Evolutionary conservation across 2,329 filamentous ascomycete genomes (phyloP), one percentile per base, ranked within the genome.

Genomic region (Aspergillus jensenii): DNA sequence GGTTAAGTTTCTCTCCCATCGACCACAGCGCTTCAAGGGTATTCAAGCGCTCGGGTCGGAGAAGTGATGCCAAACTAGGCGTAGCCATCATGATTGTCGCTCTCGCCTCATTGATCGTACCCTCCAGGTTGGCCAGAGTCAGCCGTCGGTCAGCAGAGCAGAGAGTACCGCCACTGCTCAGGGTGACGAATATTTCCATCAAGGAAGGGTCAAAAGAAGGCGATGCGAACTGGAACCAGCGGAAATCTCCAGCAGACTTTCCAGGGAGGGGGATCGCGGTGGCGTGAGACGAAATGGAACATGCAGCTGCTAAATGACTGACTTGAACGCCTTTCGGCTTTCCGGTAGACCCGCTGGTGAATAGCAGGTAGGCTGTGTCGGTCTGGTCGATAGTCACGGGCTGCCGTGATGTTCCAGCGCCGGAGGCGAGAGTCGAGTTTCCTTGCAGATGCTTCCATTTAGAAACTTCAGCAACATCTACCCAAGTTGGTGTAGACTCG

Each of bases 61-160:
- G 57, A 8, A 76, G 60, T 11, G 68, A 65, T 14, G 74, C 75
- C 21, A 77, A 67, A 52, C 74, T 77, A 4, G 74, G 74, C 0
- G 74, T 76, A 12, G 74, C 68, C 63, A 74, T 75, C 65, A 73
- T 75, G 9, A 76, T 67, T 11, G 72, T 74, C 6, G 74, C 75
- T 55, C 58, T 63, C 9, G 63, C 53, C 52, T 71, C 69, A 33
- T 67, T 69, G 9, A 70, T 61, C 3, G 66, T 66, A 15, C 54
- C 63, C 48, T 70, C 64, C 9, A 73, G 51, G 25, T 67, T 66
- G 3, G 68, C 68, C 47, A 75, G 56, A 1, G 65, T 74, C 9
- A 74, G 48, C 6, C 49, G 52, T 6, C 71, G 62, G 27, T 67
- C 59, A 5, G 69, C 73, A 14, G 69, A 71, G 60, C 73, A 76